phyloP scores from a whole-genome alignment of 176 grass and related monocot genomes.

The Rhipidocladum racemiflorum region DNA sequence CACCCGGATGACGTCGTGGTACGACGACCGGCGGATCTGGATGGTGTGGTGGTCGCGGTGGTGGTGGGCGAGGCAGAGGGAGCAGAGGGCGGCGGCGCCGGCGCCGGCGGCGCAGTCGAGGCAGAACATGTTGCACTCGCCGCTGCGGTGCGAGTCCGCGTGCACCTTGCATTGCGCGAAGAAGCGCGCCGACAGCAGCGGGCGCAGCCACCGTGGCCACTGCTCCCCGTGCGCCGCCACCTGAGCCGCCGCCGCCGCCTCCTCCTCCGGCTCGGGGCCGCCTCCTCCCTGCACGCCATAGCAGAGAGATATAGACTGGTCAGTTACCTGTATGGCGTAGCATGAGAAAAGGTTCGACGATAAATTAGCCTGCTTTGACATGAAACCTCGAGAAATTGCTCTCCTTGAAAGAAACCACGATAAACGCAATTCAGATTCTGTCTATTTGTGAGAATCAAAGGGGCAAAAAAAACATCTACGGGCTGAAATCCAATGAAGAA shows the following conservation, averaged over 20 bases:
- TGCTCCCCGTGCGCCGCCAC: constrained; percentile 18
- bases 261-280: constrained; percentile 47
- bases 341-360: neutral
- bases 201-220: constrained; percentile 80
- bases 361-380: neutral
- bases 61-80: constrained; percentile 65
- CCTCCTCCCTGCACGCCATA: constrained; percentile 28
- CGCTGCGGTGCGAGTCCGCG: constrained; percentile 56
- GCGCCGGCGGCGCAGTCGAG: constrained; percentile 63
- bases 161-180: constrained; percentile 86
- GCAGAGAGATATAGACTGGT: neutral
- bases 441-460: neutral
- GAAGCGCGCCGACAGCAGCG: constrained; percentile 74
- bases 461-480: neutral
- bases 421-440: neutral
- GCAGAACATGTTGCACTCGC: constrained; percentile 98
- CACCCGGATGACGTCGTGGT: constrained; percentile 99
- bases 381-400: neutral
- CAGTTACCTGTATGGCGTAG: neutral
- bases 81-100: constrained; percentile 56
- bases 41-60: constrained; percentile 57
- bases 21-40: constrained; percentile 93
- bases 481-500: neutral
- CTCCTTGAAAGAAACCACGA: neutral
- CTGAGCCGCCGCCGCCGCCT: neutral